Base-by-base conservation (phyloP, 352 stramenopile genomes). In the Phytopythium aichiense region DNA sequence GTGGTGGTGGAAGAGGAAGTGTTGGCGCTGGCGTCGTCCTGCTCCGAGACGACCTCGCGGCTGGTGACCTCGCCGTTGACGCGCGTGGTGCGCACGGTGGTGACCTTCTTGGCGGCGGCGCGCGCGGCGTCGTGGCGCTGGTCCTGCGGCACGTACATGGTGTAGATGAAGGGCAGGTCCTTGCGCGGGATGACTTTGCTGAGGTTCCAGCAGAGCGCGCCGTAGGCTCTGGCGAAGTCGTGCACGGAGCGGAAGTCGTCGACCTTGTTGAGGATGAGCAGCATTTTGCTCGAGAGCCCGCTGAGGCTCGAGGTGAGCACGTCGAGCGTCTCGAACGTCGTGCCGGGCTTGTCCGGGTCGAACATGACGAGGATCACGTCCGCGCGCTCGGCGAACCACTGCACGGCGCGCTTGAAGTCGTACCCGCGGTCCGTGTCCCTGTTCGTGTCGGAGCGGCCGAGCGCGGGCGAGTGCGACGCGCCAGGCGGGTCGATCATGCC, bases 361-460 rank as follows among this genome's bases (percentile, higher is more conserved):
- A 95, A 95, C 87, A 95, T 95, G 69, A 95, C 82, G 49, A 95
- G 69, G 55, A 95, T 91, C 42, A 95, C 84, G 61, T 95, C 87
- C 0, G 87, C 82, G 15, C 87, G 77, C 64, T 95, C 84, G 0
- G 87, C 87, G 50, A 95, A 90, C 87, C 87, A 95, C 63, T 90
- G 83, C 50, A 95, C 87, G 13, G 91, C 87, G 18, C 73, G 82
- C 71, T 93, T 94, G 52, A 94, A 95, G 62, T 95, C 87, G 61
- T 95, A 95, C 1, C 87, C 87, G 6, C 87, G 77, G 61, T 94
- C 87, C 37, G 80, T 68, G 54, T 94, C 84, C 45, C 87, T 76
- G 61, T 95, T 83, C 42, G 80, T 67, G 54, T 94, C 84, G 48
- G 79, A 88, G 43, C 84, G 76, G 50, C 86, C 76, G 15, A 77